Evolutionary conservation across 352 stramenopile species (phyloP), one percentile per base, ranked within the genome.

Genomic region (Pythium aphanidermatum): DNA sequence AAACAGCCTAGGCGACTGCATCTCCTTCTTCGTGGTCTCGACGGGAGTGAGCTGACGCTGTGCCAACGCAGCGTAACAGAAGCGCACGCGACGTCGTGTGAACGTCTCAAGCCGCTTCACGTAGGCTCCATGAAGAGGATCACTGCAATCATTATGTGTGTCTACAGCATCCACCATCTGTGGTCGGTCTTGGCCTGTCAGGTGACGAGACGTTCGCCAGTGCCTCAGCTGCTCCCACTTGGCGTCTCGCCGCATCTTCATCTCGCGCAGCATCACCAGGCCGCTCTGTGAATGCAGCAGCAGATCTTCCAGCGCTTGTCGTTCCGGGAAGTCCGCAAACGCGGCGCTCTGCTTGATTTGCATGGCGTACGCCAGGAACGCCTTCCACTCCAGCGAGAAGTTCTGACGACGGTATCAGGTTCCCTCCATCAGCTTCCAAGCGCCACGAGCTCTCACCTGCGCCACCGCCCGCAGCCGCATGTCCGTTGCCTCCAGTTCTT

Each of bases 331-430:
- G 16, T 35, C 44, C 6, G 39, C 39, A 37, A 48, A 12, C 23
- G 39, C 25, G n/a, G n/a, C n/a, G n/a, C n/a, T n/a, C 32, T 63
- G 49, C 41, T 77, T 80, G 47, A 65, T 55, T 34, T 70, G 53
- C 64, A 82, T 74, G 9, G 67, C 69, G 42, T 70, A 76, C 28
- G 55, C 51, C 14, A 82, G 51, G 41, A 82, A 80, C 8, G 68
- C 50, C 33, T 78, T 79, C 72, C 72, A 84, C 48, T 84, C 72
- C 17, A 62, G 16, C 26, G 72, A 74, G 35, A 84, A 84, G 55
- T 78, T 68, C 62, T n/a, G n/a, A n/a, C n/a, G n/a, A n/a, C n/a
- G n/a, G n/a, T n/a, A n/a, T n/a, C n/a, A n/a, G n/a, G n/a, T n/a
- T n/a, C n/a, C n/a, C n/a, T n/a, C n/a, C n/a, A n/a, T n/a, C n/a